A percentile compares a stretch with the other conserved stretches of the same genome.
These are phyloP conservation scores for Paramecium bursaria DNA, from an alignment of 73 alveolate species.

Conservation along the genomic window DNA sequence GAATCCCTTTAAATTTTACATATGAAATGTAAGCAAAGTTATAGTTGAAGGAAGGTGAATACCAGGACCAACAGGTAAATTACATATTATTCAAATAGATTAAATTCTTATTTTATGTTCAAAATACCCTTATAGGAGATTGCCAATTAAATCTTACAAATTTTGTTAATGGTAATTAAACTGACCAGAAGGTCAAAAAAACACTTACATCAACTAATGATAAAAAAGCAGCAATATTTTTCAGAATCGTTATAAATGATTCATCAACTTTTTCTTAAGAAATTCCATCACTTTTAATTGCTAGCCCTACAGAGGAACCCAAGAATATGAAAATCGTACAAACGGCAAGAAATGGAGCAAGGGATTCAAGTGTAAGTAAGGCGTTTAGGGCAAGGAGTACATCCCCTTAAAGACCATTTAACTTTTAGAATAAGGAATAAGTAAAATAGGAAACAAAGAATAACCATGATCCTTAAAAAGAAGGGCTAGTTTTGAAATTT, in stretches of 20 bases:
- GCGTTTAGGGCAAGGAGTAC: conserved; percentile 24
- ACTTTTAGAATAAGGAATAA: neutral
- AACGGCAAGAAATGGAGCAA: neutral
- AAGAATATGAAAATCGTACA: neutral
- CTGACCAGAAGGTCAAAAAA: conserved; percentile 5
- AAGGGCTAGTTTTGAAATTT: conserved; percentile 19
- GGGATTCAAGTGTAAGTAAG: conserved; percentile 21
- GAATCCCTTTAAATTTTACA: conserved; percentile 3
- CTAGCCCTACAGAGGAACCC: conserved; percentile 22
- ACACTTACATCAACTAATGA: conserved; percentile 51
- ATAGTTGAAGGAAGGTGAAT: conserved; percentile 23
- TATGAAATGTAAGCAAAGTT: neutral
- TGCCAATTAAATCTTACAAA: conserved; percentile 26
- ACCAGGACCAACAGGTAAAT: conserved; percentile 8
- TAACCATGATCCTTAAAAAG: neutral
- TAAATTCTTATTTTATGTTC: conserved; percentile 36
- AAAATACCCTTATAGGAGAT: conserved; percentile 15
- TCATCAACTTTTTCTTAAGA: neutral
- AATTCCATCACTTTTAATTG: neutral
- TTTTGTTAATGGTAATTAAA: conserved; percentile 10
- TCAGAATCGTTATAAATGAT: no score
- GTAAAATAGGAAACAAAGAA: neutral
- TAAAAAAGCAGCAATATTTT: conserved; percentile 23
- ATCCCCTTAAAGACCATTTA: conserved; percentile 41
- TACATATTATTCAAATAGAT: neutral